Evolutionary conservation across 257 asterid genomes (phyloP).

Genomic region (Fraxinus excelsior): DNA sequence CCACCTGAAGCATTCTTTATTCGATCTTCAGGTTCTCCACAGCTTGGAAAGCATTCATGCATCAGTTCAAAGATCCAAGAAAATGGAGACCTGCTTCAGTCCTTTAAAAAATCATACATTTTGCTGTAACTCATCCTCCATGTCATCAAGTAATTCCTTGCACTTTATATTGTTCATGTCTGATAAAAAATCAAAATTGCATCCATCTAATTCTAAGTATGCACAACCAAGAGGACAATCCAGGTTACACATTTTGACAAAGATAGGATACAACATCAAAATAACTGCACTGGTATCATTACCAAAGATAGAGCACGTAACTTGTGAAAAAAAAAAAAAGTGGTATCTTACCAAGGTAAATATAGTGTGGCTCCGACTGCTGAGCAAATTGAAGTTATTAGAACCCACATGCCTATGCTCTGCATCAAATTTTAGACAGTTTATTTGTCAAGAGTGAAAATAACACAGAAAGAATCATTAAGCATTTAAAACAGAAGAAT

Average conservation of each 20-base stretch:
- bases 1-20: not conserved
- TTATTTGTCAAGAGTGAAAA: constrained; percentile 1
- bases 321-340: constrained; percentile 25
- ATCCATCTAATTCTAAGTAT: constrained; percentile 10
- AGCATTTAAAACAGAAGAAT: constrained; percentile 10
- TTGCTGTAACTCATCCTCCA: constrained; percentile 3
- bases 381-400: constrained; percentile 77
- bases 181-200: constrained; percentile 7
- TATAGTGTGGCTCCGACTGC: constrained; percentile 97
- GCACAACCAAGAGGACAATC: constrained; percentile 1
- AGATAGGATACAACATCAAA: not conserved
- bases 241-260: not conserved
- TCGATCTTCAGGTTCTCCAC: not conserved
- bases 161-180: not conserved
- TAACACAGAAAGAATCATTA: not conserved
- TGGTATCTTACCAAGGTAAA: constrained; percentile 68
- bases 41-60: not conserved
- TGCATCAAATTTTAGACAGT: constrained; percentile 39
- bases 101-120: not conserved
- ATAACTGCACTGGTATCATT: constrained; percentile 9
- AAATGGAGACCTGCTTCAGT: not conserved
- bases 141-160: constrained; percentile 18
- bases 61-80: constrained; percentile 1
- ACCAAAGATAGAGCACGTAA: constrained; percentile 21
- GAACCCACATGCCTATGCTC: constrained; percentile 93